Percentiles rank a stretch among this genome's conserved stretches.
These are phyloP conservation scores for Rhizopus arrhizus DNA, from an alignment of 371 early-diverging fungal genomes.

Conservation along the genomic window DNA sequence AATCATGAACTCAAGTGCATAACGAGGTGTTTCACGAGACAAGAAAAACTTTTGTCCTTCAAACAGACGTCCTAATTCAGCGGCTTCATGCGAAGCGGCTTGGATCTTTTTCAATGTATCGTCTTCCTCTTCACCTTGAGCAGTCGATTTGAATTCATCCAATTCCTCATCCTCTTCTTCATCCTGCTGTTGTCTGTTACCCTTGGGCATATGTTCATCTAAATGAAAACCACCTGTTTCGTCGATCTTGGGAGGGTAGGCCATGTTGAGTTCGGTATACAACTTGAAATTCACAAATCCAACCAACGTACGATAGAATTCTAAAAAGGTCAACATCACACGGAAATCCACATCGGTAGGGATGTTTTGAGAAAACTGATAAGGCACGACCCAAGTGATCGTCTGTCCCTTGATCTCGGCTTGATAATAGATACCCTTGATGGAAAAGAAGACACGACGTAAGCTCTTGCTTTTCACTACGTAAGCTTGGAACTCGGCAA, in stretches of 20 bases:
- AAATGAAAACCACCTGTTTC: constrained; percentile 75
- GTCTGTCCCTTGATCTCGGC: constrained; percentile 93
- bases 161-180: constrained; percentile 42
- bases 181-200: constrained; percentile 13
- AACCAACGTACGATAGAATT: constrained; percentile 89
- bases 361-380: constrained; percentile 86
- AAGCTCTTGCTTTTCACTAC: constrained; percentile 78
- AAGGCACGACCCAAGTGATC: constrained; percentile 95
- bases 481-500: constrained; percentile 91
- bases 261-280: constrained; percentile 81
- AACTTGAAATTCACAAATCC: constrained; percentile 96
- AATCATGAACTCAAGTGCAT: constrained; percentile 91
- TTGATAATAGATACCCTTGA: constrained; percentile 99
- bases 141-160: constrained; percentile 55
- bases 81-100: constrained; percentile 54
- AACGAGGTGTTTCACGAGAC: constrained; percentile 94
- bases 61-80: constrained; percentile 71
- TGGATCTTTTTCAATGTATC: constrained; percentile 61
- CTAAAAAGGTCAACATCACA: constrained; percentile 95
- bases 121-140: constrained; percentile 39
- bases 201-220: constrained; percentile 56
- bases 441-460: constrained; percentile 89
- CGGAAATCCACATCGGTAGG: constrained; percentile 96
- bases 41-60: constrained; percentile 78
- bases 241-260: constrained; percentile 89